Base-by-base conservation (phyloP, 2,329 filamentous ascomycete genomes). In the Helotiales sp. region DNA sequence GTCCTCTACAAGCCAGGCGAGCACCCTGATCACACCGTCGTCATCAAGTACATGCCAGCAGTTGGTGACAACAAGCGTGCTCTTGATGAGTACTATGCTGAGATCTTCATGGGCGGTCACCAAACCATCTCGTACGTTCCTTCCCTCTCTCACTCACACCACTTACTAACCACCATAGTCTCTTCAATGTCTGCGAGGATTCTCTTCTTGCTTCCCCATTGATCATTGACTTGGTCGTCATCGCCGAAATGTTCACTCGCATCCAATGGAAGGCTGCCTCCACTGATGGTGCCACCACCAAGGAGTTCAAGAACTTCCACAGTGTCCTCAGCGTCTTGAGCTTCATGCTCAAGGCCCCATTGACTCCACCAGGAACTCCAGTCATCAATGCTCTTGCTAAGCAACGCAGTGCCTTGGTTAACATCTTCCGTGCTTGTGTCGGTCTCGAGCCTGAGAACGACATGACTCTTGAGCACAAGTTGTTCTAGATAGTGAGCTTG, bases 31-130 rank as follows among this genome's bases (percentile, higher is more conserved):
- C 96, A 99, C 85, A 96, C 93, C 68, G 96, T 99, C 68, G 96
- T 99, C 75, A 99, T 99, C 89, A 99, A 99, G 88, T 99, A 99
- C 86, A 97, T 99, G 94, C 96, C 96, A 40, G 93, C 94, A 71
- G 96, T 99, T 58, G 96, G 96, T 70, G 96, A 99, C 83, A 96
- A 97, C 87, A 99, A 99, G 89, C 93, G 96, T 78, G 96, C 96
- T 63, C 87, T 99, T 63, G 96, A 99, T 77, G 96, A 99, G 86
- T 99, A 99, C 87, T 97, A 97, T 75, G 96, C 93, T 64, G 95
- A 99, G 86, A 98, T 99, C 82, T 99, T 99, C 87, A 87, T 98
- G 82, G 96, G 96, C 73, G 96, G 96, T 49, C 96, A 98, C 83
- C 96, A 99, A 85, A 98, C 93, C 75, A 99, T 99, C 79, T 91